A percentile compares a stretch with the other conserved stretches of the same genome.
Conservation (phyloP, 1,139 yeast genomes). For the Nakaseomyces delphensis region DNA sequence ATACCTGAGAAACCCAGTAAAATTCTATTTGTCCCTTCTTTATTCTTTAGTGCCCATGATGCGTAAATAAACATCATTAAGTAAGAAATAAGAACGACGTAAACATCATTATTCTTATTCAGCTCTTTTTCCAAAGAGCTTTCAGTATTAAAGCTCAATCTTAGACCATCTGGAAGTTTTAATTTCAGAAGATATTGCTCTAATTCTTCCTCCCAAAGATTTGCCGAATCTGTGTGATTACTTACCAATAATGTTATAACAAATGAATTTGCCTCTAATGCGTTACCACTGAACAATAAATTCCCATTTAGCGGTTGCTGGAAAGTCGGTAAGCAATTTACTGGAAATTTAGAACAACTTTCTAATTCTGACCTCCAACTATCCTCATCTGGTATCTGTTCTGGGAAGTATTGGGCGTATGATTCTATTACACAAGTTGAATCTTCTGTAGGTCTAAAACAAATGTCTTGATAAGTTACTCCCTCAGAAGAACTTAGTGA, state of each 20-base stretch:
- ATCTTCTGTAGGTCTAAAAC: slow-evolving; percentile 75
- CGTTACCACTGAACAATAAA: slow-evolving; percentile 58
- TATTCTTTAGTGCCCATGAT: slow-evolving; percentile 56
- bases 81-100: slow-evolving; percentile 65
- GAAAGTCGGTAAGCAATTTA: slow-evolving; percentile 79
- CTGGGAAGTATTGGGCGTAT: slow-evolving; percentile 78
- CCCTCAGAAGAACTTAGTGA: slow-evolving; percentile 21
- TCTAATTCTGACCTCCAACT: slow-evolving; percentile 49
- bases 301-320: slow-evolving; percentile 80
- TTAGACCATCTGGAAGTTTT: slow-evolving; percentile 44
- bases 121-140: slow-evolving; percentile 76
- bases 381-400: slow-evolving; percentile 47
- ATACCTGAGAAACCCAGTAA: slow-evolving; percentile 77
- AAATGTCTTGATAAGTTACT: slow-evolving; percentile 51
- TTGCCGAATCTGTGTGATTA: slow-evolving; percentile 42
- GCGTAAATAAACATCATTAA: slow-evolving; percentile 86
- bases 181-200: slow-evolving; percentile 48
- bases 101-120: slow-evolving; percentile 69
- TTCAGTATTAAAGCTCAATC: slow-evolving; percentile 72
- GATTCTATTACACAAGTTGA: slow-evolving; percentile 78
- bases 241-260: slow-evolving; percentile 63
- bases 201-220: slow-evolving; percentile 56
- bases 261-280: slow-evolving; percentile 57
- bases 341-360: slow-evolving; percentile 71
- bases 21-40: slow-evolving; percentile 44